These are phyloP conservation scores for Tulasnella sp. DNA, from an alignment of 768 basidiomycete species.

Conservation along the genomic window DNA sequence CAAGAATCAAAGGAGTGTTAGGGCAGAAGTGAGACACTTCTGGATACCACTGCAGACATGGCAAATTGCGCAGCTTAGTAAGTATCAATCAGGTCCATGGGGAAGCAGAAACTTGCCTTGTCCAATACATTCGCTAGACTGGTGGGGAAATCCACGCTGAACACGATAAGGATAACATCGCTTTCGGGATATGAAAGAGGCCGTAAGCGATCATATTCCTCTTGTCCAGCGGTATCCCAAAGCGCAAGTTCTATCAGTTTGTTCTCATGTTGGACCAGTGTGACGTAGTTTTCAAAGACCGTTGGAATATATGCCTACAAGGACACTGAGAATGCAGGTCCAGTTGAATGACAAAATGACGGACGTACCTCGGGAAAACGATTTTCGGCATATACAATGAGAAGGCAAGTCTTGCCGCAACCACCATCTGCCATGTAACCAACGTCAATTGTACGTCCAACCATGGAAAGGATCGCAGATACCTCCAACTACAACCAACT, in stretches of 20 bases:
- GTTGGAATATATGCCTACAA: constrained; percentile 79
- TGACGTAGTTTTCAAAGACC: constrained; percentile 90
- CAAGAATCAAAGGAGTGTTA: constrained; percentile 76
- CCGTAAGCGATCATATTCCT: constrained; percentile 85
- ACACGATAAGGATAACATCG: constrained; percentile 86
- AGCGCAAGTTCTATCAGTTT: constrained; percentile 91
- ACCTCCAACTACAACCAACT: constrained; percentile 50
- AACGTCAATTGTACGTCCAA: constrained; percentile 22
- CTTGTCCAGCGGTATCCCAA: constrained; percentile 96
- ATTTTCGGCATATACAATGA: constrained; percentile 94
- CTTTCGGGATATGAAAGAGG: constrained; percentile 80
- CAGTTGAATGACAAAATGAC: constrained; percentile 16
- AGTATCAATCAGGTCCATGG: neutral
- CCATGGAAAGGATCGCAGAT: neutral
- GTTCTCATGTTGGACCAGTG: constrained; percentile 71
- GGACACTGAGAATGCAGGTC: neutral
- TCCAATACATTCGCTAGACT: constrained; percentile 84
- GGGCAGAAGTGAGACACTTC: constrained; percentile 90
- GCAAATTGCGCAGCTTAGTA: neutral
- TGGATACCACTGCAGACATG: constrained; percentile 66
- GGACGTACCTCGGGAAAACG: constrained; percentile 80
- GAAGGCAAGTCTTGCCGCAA: constrained; percentile 63
- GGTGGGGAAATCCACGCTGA: constrained; percentile 85
- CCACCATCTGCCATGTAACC: constrained; percentile 56
- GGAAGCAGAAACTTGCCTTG: constrained; percentile 44